Percentiles rank a stretch among this genome's conserved stretches.
phyloP scores from a whole-genome alignment of 208 protist genomes.

The Leishmania amazonensis region DNA sequence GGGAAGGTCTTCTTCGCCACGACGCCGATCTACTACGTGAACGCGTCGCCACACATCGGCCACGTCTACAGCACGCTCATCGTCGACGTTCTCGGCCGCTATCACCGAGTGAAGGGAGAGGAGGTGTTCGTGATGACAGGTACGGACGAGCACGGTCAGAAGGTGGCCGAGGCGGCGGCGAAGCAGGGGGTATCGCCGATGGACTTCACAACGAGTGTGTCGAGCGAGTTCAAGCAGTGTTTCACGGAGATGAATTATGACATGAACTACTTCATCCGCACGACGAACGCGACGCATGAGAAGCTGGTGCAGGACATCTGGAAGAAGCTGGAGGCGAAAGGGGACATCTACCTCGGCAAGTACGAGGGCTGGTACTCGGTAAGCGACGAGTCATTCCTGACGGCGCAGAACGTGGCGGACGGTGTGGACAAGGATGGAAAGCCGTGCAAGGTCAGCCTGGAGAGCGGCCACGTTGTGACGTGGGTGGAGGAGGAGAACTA shows the following conservation, averaged over 20 bases:
- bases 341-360: constrained; percentile 97
- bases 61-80: constrained; percentile 93
- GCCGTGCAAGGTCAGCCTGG: constrained; percentile 91
- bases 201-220: constrained; percentile 92
- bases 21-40: constrained; percentile 94
- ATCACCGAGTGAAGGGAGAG: constrained; percentile 87
- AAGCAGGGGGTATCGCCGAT: constrained; percentile 71
- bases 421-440: constrained; percentile 90
- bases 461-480: constrained; percentile 92
- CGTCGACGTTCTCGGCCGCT: constrained; percentile 88
- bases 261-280: constrained; percentile 97
- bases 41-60: constrained; percentile 92
- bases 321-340: constrained; percentile 86
- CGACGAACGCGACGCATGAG: constrained; percentile 92
- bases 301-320: constrained; percentile 86
- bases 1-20: constrained; percentile 87
- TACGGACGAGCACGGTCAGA: constrained; percentile 99
- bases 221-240: constrained; percentile 89
- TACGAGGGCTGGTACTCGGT: constrained; percentile 99
- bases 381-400: constrained; percentile 97
- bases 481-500: constrained; percentile 99
- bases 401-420: constrained; percentile 78
- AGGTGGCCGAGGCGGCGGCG: constrained; percentile 94
- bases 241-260: constrained; percentile 90
- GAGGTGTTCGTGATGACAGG: constrained; percentile 95